Evolutionary conservation across 2,329 filamentous ascomycete species (phyloP), one percentile per base, ranked within the genome.

Genomic region (Ploettnerulaceae sp.): DNA sequence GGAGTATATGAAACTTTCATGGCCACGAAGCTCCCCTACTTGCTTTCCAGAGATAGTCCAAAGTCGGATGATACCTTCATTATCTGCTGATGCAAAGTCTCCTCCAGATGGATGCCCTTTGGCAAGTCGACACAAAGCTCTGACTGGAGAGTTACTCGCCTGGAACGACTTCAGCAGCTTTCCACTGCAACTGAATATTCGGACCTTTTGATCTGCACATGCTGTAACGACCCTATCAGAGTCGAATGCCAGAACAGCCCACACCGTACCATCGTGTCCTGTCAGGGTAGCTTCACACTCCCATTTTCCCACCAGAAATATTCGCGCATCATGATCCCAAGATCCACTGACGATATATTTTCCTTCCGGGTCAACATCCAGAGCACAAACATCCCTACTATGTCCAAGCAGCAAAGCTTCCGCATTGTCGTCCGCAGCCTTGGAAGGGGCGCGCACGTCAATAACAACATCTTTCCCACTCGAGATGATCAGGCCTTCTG

Each of bases 1-100:
- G 5, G 86, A 85, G 67, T 98, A 98, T 48, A 98, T 93, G 64
- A 95, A 98, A 62, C 84, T 94, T 47, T 95, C 89, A 60, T 98
- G 94, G 0, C 91, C 93, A 49, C 83, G 78, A 3, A 98, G 73
- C 64, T 90, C 82, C 7, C 77, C 84, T 8, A 95, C 73, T 48
- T 87, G 77, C 39, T 83, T 73, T 0, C 93, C 93, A 43, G 84
- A 79, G 20, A 95, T 63, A 26, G 84, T 93, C 86, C 90, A 98
- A 4, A 97, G 67, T 35, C 90, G 80, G 52, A 98, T 86, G 15
- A 90, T 72, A 21, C 89, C 88, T 62, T 98, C 93, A 61, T 97
- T 98, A 57, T 89, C 88, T 12, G 93, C 90, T 33, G 90, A 95
- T 35, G 90, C 93, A 64, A 98, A 90, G n/a, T 95, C 84, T 14